Conservation (phyloP, 2,329 filamentous ascomycete genomes). For the Rhinocladiella similis region DNA sequence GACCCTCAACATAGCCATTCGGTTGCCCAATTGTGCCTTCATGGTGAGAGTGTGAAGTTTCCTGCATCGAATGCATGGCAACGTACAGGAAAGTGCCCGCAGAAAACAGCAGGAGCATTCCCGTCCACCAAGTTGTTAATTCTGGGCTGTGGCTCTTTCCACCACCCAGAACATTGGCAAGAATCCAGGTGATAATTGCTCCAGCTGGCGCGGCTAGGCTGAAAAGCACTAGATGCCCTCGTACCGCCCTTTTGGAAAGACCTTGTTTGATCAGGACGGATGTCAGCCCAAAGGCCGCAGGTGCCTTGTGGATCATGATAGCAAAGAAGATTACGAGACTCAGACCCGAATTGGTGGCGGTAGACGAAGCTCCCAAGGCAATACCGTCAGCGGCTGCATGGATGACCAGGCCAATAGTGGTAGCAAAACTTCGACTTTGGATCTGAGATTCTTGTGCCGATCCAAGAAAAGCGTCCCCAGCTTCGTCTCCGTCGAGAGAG, state of each 20-base stretch:
- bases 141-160: slow-evolving; percentile 55
- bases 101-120: slow-evolving; percentile 90
- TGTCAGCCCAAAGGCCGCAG: slow-evolving; percentile 91
- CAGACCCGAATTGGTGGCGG: slow-evolving; percentile 69
- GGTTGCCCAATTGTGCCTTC: slow-evolving; percentile 45
- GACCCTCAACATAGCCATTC: slow-evolving; percentile 45
- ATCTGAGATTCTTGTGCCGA: slow-evolving; percentile 53
- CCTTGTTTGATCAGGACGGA: slow-evolving; percentile 89
- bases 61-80: slow-evolving; percentile 97
- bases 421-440: slow-evolving; percentile 65
- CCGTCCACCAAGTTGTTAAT: slow-evolving; percentile 80
- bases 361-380: slow-evolving; percentile 86
- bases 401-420: slow-evolving; percentile 91
- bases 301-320: slow-evolving; percentile 97
- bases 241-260: slow-evolving; percentile 78
- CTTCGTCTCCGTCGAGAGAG: slow-evolving; percentile 42
- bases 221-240: slow-evolving; percentile 85
- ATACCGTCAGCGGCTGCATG: slow-evolving; percentile 95
- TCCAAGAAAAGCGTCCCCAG: slow-evolving; percentile 49
- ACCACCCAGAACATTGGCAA: slow-evolving; percentile 69
- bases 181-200: slow-evolving; percentile 77
- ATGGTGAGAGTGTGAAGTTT: slow-evolving; percentile 40
- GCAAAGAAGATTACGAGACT: slow-evolving; percentile 92
- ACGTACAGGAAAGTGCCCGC: slow-evolving; percentile 97
- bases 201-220: slow-evolving; percentile 87